phyloP scores from a whole-genome alignment of 2,329 filamentous ascomycete species.

The Paradendryphiella salina region DNA sequence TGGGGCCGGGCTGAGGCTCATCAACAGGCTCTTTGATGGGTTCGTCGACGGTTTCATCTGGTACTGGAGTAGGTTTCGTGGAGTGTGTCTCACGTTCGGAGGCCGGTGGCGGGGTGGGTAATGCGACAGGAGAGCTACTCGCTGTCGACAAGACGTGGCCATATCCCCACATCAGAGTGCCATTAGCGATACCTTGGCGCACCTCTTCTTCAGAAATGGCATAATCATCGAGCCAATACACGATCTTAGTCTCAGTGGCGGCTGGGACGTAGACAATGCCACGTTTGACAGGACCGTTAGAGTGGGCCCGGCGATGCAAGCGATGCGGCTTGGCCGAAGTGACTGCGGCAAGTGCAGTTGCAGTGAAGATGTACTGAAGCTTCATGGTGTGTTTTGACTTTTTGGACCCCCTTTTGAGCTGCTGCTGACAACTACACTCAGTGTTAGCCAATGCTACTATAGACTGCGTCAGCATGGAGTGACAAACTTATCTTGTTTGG shows the following conservation, averaged over 20 bases:
- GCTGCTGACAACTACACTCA: conserved; percentile 4
- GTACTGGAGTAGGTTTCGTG: conserved; percentile 4
- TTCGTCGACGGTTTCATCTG: background rate
- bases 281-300: conserved; percentile 50
- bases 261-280: conserved; percentile 55
- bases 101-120: conserved; percentile 25
- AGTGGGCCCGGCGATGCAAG: conserved; percentile 59
- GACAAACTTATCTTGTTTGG: conserved; percentile 13
- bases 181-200: conserved; percentile 69
- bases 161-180: conserved; percentile 66
- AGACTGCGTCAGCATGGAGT: background rate
- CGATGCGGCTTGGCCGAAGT: conserved; percentile 62
- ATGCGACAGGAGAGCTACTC: conserved; percentile 9
- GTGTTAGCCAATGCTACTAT: conserved; percentile 15
- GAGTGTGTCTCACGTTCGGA: conserved; percentile 9
- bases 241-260: conserved; percentile 64
- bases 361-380: conserved; percentile 40
- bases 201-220: conserved; percentile 66
- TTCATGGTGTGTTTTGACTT: conserved; percentile 39
- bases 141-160: conserved; percentile 56
- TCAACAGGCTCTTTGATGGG: background rate
- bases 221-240: conserved; percentile 72
- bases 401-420: background rate
- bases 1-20: background rate
- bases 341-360: conserved; percentile 50